Evolutionary conservation across 176 grass and related monocot species (phyloP), one percentile per base, ranked within the genome.

Genomic region (Carex scoparia): DNA sequence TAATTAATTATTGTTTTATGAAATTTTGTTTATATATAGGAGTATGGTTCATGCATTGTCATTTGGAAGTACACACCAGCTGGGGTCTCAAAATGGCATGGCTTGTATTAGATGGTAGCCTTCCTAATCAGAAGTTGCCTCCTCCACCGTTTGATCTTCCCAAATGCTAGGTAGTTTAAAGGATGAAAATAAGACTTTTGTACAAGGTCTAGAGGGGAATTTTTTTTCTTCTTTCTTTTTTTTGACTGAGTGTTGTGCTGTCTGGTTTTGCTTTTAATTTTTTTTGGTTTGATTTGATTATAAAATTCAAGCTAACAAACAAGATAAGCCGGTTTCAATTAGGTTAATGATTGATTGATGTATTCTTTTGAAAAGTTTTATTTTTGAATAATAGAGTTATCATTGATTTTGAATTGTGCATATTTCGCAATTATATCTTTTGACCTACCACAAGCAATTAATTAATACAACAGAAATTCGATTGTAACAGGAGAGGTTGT

Each of bases 11-110:
- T 37, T 40, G 38, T 40, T 40, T 40, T 40, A 40, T 40, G 38
- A 40, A 40, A 40, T 40, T 40, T 4, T 40, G 38, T 40, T 40
- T 40, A 40, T 40, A 40, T 40, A 40, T 40, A 40, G 91, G 91
- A 5, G 91, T 94, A 15, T 94, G 91, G 91, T 97, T 94, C 79
- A 90, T 97, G 94, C 94, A 97, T 77, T 97, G 94, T 78, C 94
- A 97, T 65, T n/a, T 97, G 85, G 91, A 97, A 57, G 89, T 87
- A 5, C 91, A 97, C 82, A 89, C 90, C n/a, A 97, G 91, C 68
- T 97, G 94, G 94, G 94, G 89, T 15, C 84, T 97, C 19, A 97
- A 90, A 16, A 97, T 97, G 94, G 89, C 94, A 68, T 94, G 91
- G 89, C 32, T 97, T 79, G 94, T 94, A 75, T 82, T 90, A 71